Conservation (phyloP, 306 rosid species). For the Adenanthera pavonina region DNA sequence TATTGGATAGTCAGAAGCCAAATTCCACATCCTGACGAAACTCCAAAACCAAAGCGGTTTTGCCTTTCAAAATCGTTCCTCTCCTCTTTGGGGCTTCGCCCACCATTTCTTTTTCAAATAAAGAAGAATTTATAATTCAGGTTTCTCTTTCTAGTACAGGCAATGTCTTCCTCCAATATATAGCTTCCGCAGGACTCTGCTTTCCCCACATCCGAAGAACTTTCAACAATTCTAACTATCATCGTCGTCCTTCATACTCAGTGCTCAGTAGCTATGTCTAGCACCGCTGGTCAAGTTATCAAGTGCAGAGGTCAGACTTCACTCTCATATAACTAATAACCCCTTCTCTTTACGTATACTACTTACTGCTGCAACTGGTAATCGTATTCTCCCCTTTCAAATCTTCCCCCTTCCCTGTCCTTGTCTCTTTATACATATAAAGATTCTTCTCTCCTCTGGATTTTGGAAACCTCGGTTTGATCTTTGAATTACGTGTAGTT, state of each 20-base stretch:
- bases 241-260: neutral
- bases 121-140: neutral
- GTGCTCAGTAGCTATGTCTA: conserved; percentile 36
- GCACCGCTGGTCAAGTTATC: conserved; percentile 55
- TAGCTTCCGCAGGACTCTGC: neutral
- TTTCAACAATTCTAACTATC: neutral
- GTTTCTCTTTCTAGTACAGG: neutral
- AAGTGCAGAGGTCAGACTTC: conserved; percentile 52
- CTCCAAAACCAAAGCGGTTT: conserved; percentile 1
- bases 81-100: no score
- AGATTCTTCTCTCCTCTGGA: neutral
- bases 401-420: neutral
- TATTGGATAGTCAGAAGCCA: no score
- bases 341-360: neutral
- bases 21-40: neutral
- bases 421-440: neutral
- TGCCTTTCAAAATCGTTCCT: neutral
- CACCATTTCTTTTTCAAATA: no score
- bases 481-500: neutral
- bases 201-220: neutral
- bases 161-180: neutral
- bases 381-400: neutral
- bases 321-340: neutral
- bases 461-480: neutral
- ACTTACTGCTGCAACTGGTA: neutral